Base-by-base conservation (phyloP, 2,329 filamentous ascomycete genomes). In the Penicillium sumatraense region DNA sequence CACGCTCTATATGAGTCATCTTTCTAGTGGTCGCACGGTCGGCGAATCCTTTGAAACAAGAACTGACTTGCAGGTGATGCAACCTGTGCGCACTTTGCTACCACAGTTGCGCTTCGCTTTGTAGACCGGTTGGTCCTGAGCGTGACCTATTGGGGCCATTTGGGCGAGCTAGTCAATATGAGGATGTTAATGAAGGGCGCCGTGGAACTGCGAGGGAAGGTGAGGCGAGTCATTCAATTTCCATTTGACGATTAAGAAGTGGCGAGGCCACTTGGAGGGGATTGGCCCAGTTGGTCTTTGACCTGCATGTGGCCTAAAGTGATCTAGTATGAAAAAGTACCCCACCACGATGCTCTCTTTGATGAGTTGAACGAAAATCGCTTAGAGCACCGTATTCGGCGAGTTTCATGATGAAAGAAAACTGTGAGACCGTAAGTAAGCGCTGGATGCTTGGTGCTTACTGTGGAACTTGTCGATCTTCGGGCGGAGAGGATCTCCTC, bases 31-130 rank as follows among this genome's bases (percentile, higher is more conserved):
- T 35, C 10, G 9, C 31, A 16, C 31, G 31, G 31, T 35, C 31
- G 31, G 31, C 31, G 31, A 13, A 9, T 11, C 31, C 4, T 6
- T n/a, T 13, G 18, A 24, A 24, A 33, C 51, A 3, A n/a, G 31
- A 18, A 79, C 85, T 70, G 78, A 88, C 86, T 88, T 88, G 86
- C 86, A 89, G 70, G 84, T 86, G 65, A 78, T 80, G 71, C 86
- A 88, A 36, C 86, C 86, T 1, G 85, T 88, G 21, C 61, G 58
- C 13, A 58, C 54, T 45, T 58, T 52, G 36, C 31, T 35, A 16
- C 31, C 31, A 35, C 31, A 35, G 31, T 3, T 16, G 31, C 31
- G 31, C 31, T 16, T 35, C 31, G 13, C 31, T 35, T 35, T 35
- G n/a, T 11, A 5, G 31, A 18, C 31, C 13, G 11, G 31, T 35